phyloP scores from a whole-genome alignment of 768 basidiomycete species.

The Crepidotus variabilis region DNA sequence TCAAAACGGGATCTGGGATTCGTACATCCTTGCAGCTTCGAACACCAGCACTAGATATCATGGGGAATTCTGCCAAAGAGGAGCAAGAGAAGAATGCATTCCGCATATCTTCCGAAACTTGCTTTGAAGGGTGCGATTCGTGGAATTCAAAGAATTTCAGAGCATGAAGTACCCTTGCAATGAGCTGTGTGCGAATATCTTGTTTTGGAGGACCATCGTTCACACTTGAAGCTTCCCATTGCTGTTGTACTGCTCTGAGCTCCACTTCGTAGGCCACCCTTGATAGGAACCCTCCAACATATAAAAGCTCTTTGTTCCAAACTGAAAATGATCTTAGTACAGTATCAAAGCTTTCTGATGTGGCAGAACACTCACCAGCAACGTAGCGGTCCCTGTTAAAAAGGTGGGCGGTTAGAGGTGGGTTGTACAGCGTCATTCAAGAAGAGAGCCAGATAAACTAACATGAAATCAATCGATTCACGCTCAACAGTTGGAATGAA shows the following conservation, averaged over 20 bases:
- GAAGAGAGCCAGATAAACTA: constrained; percentile 21
- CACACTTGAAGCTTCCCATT: constrained; percentile 51
- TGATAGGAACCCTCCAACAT: constrained; percentile 77
- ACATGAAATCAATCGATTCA: constrained; percentile 89
- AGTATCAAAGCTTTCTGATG: constrained; percentile 1
- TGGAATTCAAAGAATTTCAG: constrained; percentile 90
- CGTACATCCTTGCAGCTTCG: constrained; percentile 64
- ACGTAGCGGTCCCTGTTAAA: constrained; percentile 72
- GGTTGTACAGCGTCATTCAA: neutral
- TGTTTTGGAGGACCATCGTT: constrained; percentile 25
- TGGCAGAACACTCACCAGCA: constrained; percentile 43
- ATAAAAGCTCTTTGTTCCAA: constrained; percentile 90
- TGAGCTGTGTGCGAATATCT: constrained; percentile 49
- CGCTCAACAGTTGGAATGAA: constrained; percentile 97
- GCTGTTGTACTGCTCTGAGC: constrained; percentile 51
- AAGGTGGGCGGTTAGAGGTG: neutral
- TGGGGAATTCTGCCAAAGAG: constrained; percentile 46
- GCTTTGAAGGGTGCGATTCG: constrained; percentile 79
- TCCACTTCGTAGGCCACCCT: constrained; percentile 86
- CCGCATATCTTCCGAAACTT: constrained; percentile 71
- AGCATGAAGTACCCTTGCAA: constrained; percentile 66
- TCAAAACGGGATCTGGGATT: constrained; percentile 66
- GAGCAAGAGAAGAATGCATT: constrained; percentile 74
- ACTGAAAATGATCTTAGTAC: constrained; percentile 32
- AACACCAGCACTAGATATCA: constrained; percentile 77